These are phyloP conservation scores for Cardiospermum halicacabum DNA, from an alignment of 345 rosid species.

Conservation along the genomic window DNA sequence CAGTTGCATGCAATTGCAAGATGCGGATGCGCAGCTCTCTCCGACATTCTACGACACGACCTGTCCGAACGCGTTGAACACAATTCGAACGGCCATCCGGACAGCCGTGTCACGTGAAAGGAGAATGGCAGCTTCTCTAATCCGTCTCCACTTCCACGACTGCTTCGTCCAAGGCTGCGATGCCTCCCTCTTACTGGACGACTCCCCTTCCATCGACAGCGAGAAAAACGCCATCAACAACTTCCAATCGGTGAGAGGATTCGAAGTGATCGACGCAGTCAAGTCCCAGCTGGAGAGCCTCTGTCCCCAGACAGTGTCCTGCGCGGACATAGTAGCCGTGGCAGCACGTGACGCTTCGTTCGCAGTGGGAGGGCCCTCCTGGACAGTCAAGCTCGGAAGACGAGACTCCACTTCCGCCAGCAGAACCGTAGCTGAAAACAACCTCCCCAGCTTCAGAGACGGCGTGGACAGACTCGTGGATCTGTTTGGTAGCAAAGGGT, in stretches of 20 bases:
- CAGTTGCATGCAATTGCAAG: constrained; percentile 13
- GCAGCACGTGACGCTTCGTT: constrained; percentile 54
- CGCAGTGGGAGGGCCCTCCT: constrained; percentile 41
- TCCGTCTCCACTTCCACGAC: constrained; percentile 58
- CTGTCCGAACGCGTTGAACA: constrained; percentile 39
- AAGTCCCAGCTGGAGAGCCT: constrained; percentile 39
- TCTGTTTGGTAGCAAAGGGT: constrained; percentile 39
- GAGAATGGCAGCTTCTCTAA: constrained; percentile 49
- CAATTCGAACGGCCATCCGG: constrained; percentile 35
- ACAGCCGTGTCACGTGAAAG: constrained; percentile 30
- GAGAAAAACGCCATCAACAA: constrained; percentile 21
- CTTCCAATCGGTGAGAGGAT: constrained; percentile 30
- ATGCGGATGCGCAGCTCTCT: constrained; percentile 52
- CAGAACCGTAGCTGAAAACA: constrained; percentile 26
- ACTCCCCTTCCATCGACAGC: constrained; percentile 23
- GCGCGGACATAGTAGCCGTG: constrained; percentile 59
- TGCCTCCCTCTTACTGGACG: constrained; percentile 43
- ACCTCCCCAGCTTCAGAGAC: constrained; percentile 38
- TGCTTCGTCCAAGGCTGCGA: constrained; percentile 65
- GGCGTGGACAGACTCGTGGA: constrained; percentile 32
- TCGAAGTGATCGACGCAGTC: constrained; percentile 42
- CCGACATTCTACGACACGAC: constrained; percentile 40
- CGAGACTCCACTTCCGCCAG: constrained; percentile 38
- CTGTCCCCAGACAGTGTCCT: constrained; percentile 58
- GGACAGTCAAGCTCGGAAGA: constrained; percentile 40